Percentiles rank a stretch among this genome's conserved stretches.
Evolutionary conservation across 2,329 filamentous ascomycete genomes (phyloP).

Genomic region (Canariomyces notabilis): DNA sequence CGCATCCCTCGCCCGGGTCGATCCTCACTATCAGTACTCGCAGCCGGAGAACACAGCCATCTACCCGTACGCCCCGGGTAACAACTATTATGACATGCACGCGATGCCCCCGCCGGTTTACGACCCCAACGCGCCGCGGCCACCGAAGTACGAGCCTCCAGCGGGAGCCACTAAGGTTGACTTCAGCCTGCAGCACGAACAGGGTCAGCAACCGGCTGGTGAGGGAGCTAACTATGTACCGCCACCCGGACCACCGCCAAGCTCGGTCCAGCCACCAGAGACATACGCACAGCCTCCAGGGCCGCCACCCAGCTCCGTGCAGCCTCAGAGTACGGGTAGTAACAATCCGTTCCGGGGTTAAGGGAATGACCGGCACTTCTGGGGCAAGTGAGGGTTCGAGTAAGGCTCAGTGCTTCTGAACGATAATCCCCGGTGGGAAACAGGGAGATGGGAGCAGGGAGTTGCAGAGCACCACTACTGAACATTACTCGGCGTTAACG

Average conservation of each 20-base stretch:
- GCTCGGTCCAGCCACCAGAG: background rate
- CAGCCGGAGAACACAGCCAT: conserved; percentile 31
- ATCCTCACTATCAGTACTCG: conserved; percentile 46
- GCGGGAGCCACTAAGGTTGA: conserved; percentile 48
- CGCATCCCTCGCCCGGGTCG: conserved; percentile 40
- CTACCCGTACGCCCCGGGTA: conserved; percentile 35
- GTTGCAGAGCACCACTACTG: background rate
- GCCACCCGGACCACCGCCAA: conserved; percentile 29
- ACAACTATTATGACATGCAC: conserved; percentile 44
- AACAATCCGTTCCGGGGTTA: conserved; percentile 22
- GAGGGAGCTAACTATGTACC: conserved; percentile 36
- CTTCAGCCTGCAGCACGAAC: conserved; percentile 40
- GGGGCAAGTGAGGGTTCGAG: background rate
- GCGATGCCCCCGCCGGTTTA: conserved; percentile 53
- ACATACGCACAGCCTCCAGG: conserved; percentile 7
- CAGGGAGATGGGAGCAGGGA: background rate
- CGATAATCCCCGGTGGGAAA: conserved; percentile 2
- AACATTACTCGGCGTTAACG: background rate
- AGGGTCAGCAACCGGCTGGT: conserved; percentile 20
- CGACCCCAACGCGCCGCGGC: conserved; percentile 47
- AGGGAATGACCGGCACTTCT: conserved; percentile 4
- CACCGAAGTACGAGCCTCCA: conserved; percentile 48
- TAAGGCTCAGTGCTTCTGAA: background rate
- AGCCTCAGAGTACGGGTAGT: conserved; percentile 22
- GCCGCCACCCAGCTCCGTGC: conserved; percentile 13